phyloP scores from a whole-genome alignment of 306 rosid species.

The Quercus parvula region DNA sequence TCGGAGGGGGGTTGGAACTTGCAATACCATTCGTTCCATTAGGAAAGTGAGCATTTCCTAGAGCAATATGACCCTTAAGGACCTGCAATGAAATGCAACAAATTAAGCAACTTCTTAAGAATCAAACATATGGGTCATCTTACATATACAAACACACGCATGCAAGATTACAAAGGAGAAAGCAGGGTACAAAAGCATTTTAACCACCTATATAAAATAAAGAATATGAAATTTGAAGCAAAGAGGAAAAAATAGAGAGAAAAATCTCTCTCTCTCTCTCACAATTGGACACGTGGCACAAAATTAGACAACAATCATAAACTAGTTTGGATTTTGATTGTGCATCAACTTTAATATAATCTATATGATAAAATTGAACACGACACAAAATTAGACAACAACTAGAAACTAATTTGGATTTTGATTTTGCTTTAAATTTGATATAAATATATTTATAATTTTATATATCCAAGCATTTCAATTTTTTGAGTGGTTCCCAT shows the following conservation, averaged over 20 bases:
- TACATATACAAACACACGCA: not conserved
- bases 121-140: not conserved
- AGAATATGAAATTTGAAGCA: no score
- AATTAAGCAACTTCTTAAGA: conserved; percentile 19
- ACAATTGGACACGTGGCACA: no score
- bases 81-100: conserved; percentile 55
- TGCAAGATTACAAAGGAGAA: not conserved
- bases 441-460: no score
- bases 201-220: not conserved
- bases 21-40: conserved; percentile 86
- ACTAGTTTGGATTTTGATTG: no score
- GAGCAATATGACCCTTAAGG: conserved; percentile 88
- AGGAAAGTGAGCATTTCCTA: conserved; percentile 92
- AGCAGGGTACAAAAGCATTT: not conserved
- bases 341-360: no score
- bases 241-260: not conserved
- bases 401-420: no score
- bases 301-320: no score
- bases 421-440: no score
- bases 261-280: no score
- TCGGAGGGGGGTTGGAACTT: not conserved
- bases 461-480: no score
- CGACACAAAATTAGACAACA: no score
- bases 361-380: no score
- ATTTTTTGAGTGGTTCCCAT: not conserved